Evolutionary conservation across 495 filamentous ascomycete genomes (phyloP).

Genomic region (Amphirosellinia nigrospora): DNA sequence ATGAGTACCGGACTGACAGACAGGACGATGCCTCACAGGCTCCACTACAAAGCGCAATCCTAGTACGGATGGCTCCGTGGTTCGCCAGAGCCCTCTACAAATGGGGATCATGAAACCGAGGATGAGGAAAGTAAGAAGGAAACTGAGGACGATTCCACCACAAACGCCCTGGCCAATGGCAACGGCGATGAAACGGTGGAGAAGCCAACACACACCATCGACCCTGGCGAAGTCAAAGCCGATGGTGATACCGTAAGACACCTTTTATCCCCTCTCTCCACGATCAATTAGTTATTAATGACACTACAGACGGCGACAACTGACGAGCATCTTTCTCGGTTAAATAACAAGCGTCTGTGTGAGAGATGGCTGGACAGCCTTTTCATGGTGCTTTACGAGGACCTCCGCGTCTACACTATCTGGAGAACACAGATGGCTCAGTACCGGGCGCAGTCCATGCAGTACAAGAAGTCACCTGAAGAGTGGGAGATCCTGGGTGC

Average conservation of each 20-base stretch:
- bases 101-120: constrained; percentile 61
- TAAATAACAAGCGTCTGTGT: constrained; percentile 95
- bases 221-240: constrained; percentile 80
- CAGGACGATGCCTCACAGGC: constrained; percentile 63
- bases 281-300: constrained; percentile 14
- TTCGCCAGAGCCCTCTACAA: constrained; percentile 65
- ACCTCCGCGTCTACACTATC: constrained; percentile 97
- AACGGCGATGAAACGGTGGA: constrained; percentile 62
- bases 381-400: constrained; percentile 99
- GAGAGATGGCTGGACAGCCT: constrained; percentile 98
- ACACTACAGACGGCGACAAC: constrained; percentile 46
- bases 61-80: constrained; percentile 76
- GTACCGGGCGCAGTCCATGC: constrained; percentile 83
- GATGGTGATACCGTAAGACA: constrained; percentile 76
- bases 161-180: constrained; percentile 44
- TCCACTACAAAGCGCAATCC: constrained; percentile 65
- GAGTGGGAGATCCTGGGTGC: constrained; percentile 99
- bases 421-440: constrained; percentile 98
- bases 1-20: constrained; percentile 93
- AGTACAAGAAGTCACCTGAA: constrained; percentile 93
- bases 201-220: constrained; percentile 81
- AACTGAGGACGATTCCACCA: constrained; percentile 36
- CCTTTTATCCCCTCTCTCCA: background rate
- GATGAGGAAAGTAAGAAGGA: constrained; percentile 50
- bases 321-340: constrained; percentile 65